Percentiles rank a stretch among this genome's conserved stretches.
phyloP scores from a whole-genome alignment of 805 yeast species.

The Brettanomyces bruxellensis region DNA sequence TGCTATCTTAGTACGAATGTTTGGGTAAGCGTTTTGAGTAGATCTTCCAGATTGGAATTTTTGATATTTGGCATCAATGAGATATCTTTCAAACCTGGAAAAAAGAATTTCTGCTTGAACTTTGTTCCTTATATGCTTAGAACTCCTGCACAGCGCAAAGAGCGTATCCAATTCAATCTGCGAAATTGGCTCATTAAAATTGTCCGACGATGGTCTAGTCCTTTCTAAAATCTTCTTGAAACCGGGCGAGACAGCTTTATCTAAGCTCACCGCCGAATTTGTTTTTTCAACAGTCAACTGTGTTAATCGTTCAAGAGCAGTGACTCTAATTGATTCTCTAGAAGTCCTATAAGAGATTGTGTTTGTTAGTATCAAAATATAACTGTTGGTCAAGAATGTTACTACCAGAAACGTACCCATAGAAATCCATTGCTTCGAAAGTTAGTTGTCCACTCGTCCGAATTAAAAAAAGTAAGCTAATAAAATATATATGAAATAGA shows the following conservation, averaged over 20 bases:
- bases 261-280: slow-evolving; percentile 9
- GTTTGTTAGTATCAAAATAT: neutral
- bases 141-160: slow-evolving; percentile 44
- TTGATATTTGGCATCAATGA: slow-evolving; percentile 37
- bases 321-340: slow-evolving; percentile 27
- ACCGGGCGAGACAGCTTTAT: slow-evolving; percentile 16
- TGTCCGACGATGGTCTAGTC: slow-evolving; percentile 8
- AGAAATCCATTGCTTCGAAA: neutral
- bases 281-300: slow-evolving; percentile 20
- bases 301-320: slow-evolving; percentile 30
- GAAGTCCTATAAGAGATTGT: slow-evolving; percentile 20
- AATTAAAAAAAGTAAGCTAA: too few relatives aligned
- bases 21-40: slow-evolving; percentile 20
- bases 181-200: slow-evolving; percentile 10
- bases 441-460: too few relatives aligned
- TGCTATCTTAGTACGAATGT: slow-evolving; percentile 36
- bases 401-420: neutral
- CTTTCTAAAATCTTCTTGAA: slow-evolving; percentile 14
- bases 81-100: slow-evolving; percentile 36
- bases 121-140: slow-evolving; percentile 25
- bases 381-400: neutral
- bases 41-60: slow-evolving; percentile 25
- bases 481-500: too few relatives aligned
- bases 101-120: slow-evolving; percentile 34
- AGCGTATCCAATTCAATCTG: slow-evolving; percentile 40